A percentile compares a stretch with the other conserved stretches of the same genome.
phyloP scores from a whole-genome alignment of 371 early-diverging fungal species.

The Rhizopus stolonifer region DNA sequence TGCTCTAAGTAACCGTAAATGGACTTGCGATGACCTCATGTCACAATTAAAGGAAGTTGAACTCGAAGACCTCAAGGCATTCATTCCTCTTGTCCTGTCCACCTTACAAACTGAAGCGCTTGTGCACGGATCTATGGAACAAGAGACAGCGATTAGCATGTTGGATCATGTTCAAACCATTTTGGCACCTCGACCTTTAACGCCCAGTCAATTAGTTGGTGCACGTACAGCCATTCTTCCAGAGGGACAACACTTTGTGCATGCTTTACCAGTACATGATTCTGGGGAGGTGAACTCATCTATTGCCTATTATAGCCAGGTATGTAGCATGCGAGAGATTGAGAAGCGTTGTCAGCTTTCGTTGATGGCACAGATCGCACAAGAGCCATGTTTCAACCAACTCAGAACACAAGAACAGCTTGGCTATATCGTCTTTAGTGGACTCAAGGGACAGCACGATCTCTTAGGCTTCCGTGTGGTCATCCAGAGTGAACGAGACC shows the following conservation, averaged over 20 bases:
- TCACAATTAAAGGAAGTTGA: constrained; percentile 53
- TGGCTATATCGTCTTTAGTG: constrained; percentile 82
- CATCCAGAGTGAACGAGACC: constrained; percentile 85
- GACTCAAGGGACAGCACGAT: constrained; percentile 56
- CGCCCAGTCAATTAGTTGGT: constrained; percentile 57
- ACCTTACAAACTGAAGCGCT: constrained; percentile 77
- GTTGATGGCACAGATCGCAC: constrained; percentile 72
- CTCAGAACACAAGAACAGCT: constrained; percentile 89
- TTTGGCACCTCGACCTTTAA: constrained; percentile 58
- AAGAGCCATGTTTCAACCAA: constrained; percentile 90
- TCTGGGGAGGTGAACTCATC: constrained; percentile 82
- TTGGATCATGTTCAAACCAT: constrained; percentile 50
- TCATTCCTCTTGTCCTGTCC: constrained; percentile 63
- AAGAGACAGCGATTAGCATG: constrained; percentile 59
- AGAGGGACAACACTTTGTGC: constrained; percentile 37
- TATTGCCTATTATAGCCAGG: constrained; percentile 75
- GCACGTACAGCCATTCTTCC: constrained; percentile 66
- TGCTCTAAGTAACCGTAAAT: constrained; percentile 70
- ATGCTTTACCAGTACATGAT: constrained; percentile 65
- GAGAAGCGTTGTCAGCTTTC: constrained; percentile 56
- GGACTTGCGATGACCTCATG: constrained; percentile 79
- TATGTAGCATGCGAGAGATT: constrained; percentile 52
- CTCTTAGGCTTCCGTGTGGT: constrained; percentile 69
- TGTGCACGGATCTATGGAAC: constrained; percentile 78
- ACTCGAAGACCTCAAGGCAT: constrained; percentile 64